These are phyloP conservation scores for Ciborinia camelliae DNA, from an alignment of 2,329 filamentous ascomycete genomes.

Conservation along the genomic window DNA sequence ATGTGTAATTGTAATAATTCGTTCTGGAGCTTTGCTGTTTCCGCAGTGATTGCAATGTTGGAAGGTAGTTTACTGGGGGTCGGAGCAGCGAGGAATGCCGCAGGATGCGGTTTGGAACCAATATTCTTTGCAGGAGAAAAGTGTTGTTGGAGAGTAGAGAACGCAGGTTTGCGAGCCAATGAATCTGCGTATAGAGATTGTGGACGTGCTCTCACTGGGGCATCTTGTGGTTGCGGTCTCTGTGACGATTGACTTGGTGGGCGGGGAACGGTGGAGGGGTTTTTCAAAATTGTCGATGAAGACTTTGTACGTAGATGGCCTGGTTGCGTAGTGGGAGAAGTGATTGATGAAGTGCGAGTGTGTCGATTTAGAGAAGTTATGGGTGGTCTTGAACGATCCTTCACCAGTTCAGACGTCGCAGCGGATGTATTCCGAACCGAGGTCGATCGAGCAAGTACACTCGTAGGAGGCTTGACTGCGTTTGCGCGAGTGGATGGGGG, in stretches of 20 bases:
- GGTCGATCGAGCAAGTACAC: slow-evolving; percentile 28
- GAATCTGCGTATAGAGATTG: slow-evolving; percentile 24
- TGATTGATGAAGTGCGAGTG: slow-evolving; percentile 29
- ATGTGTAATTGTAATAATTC: slow-evolving; percentile 64
- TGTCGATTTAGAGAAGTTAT: slow-evolving; percentile 28
- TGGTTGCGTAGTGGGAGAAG: slow-evolving; percentile 20
- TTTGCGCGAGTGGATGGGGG: slow-evolving; percentile 30
- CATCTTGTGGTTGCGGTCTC: slow-evolving; percentile 11
- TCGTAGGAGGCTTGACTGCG: slow-evolving; percentile 25
- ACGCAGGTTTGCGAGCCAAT: slow-evolving; percentile 38
- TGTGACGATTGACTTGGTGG: slow-evolving; percentile 21
- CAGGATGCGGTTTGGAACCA: slow-evolving; percentile 59
- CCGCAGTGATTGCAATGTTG: slow-evolving; percentile 57
- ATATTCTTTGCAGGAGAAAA: slow-evolving; percentile 61
- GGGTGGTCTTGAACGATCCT: slow-evolving; percentile 21
- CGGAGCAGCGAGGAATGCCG: slow-evolving; percentile 55
- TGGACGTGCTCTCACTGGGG: slow-evolving; percentile 1
- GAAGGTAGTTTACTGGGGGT: slow-evolving; percentile 59
- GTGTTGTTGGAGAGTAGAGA: slow-evolving; percentile 63
- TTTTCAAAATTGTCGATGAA: slow-evolving; percentile 28
- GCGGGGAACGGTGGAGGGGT: slow-evolving; percentile 27
- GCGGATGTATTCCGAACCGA: slow-evolving; percentile 25
- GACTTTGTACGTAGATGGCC: slow-evolving; percentile 34
- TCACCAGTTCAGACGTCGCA: slow-evolving; percentile 18
- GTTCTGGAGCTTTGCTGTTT: slow-evolving; percentile 57